These are phyloP conservation scores for Claviceps monticola DNA, from an alignment of 2,329 filamentous ascomycete genomes.

Conservation along the genomic window DNA sequence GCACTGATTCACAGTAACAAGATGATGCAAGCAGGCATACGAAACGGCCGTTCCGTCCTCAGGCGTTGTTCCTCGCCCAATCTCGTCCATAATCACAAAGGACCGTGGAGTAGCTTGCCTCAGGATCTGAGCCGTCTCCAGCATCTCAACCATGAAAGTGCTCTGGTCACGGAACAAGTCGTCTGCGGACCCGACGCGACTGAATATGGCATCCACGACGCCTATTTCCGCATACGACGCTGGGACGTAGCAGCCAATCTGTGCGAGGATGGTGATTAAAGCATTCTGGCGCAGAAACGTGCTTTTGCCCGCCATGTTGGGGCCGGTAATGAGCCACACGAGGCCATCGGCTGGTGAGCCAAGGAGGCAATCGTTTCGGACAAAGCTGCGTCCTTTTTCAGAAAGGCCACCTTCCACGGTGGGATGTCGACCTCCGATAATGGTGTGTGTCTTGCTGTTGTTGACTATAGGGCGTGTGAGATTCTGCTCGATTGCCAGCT, in stretches of 20 bases:
- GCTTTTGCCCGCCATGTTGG: conserved; percentile 98
- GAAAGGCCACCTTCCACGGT: conserved; percentile 77
- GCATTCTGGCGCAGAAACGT: conserved; percentile 95
- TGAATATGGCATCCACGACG: conserved; percentile 92
- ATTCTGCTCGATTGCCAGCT: conserved; percentile 58
- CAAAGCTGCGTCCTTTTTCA: conserved; percentile 68
- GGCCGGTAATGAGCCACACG: conserved; percentile 59
- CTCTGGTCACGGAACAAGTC: conserved; percentile 91
- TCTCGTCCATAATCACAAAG: conserved; percentile 97
- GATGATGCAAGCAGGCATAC: conserved; percentile 74
- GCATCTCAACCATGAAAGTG: conserved; percentile 99
- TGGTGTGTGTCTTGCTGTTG: conserved; percentile 50
- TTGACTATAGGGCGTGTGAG: conserved; percentile 64
- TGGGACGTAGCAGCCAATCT: conserved; percentile 85
- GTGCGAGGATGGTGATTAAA: conserved; percentile 82
- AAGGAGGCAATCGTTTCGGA: conserved; percentile 73
- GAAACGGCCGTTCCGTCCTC: conserved; percentile 84
- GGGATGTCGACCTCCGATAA: conserved; percentile 78
- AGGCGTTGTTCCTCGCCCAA: conserved; percentile 85
- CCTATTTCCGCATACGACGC: conserved; percentile 76
- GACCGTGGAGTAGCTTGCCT: conserved; percentile 69
- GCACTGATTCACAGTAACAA: conserved; percentile 64
- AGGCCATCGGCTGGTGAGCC: conserved; percentile 51
- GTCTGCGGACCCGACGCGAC: conserved; percentile 83
- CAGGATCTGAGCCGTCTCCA: conserved; percentile 85